Evolutionary conservation across 805 yeast species (phyloP).

Genomic region (Ogataea thermomethanolica): DNA sequence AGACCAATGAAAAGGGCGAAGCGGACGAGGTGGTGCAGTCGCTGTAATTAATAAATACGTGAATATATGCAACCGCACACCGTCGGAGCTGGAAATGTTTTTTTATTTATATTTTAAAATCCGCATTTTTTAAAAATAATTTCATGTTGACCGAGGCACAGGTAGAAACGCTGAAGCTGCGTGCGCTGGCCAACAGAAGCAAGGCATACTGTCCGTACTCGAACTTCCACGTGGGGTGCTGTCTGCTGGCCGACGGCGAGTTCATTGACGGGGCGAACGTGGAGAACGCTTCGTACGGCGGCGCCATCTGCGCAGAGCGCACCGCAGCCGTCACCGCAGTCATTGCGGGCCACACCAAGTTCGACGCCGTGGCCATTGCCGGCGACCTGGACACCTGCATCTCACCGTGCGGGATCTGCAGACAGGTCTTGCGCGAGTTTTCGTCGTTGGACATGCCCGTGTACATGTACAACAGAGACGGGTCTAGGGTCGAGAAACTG

Average conservation of each 20-base stretch:
- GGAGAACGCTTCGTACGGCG: slow-evolving; percentile 89
- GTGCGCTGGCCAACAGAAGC: slow-evolving; percentile 24
- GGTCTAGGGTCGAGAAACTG: slow-evolving; percentile 41
- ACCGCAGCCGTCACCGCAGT: slow-evolving; percentile 60
- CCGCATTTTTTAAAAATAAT: neutral
- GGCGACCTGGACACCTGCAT: slow-evolving; percentile 58
- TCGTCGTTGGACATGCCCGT: slow-evolving; percentile 48
- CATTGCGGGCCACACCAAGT: slow-evolving; percentile 36
- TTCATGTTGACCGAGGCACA: slow-evolving; percentile 11
- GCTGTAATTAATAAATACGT: neutral
- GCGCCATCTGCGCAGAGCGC: slow-evolving; percentile 73
- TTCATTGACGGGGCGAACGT: slow-evolving; percentile 76
- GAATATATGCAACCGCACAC: too few relatives aligned
- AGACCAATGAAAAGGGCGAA: slow-evolving; percentile 2
- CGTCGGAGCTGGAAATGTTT: neutral
- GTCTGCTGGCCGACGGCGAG: slow-evolving; percentile 48
- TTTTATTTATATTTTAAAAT: neutral
- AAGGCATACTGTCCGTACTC: slow-evolving; percentile 69
- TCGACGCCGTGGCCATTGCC: slow-evolving; percentile 64
- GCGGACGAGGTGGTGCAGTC: slow-evolving; percentile 5
- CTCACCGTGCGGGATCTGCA: slow-evolving; percentile 92
- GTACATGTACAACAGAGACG: slow-evolving; percentile 63
- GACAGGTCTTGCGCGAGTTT: slow-evolving; percentile 88
- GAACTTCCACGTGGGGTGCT: slow-evolving; percentile 80
- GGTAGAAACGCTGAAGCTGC: slow-evolving; percentile 13